A percentile compares a stretch with the other conserved stretches of the same genome.
These are phyloP conservation scores for Colletotrichum tropicicola DNA, from an alignment of 2,329 filamentous ascomycete species.

Conservation along the genomic window DNA sequence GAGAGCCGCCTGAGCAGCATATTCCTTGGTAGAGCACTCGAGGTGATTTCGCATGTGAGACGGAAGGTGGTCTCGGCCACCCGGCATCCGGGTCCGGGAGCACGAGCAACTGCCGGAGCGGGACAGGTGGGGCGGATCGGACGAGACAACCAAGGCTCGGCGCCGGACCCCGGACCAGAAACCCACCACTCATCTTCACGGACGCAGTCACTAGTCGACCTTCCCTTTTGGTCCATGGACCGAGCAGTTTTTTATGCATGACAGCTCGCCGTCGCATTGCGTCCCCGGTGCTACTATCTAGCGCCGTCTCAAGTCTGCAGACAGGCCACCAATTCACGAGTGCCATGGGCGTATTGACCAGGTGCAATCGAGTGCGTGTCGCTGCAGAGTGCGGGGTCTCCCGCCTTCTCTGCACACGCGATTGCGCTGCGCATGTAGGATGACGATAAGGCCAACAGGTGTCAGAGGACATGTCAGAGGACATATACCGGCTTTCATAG, in stretches of 20 bases:
- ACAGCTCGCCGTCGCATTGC: background rate
- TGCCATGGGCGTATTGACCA: background rate
- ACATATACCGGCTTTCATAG: no score
- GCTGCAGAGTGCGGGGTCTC: slow-evolving; percentile 19
- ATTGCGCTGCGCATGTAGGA: no score
- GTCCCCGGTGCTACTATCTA: background rate
- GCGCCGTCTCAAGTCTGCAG: slow-evolving; percentile 1
- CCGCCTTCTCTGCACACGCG: background rate
- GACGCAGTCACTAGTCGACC: background rate
- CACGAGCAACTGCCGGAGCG: background rate
- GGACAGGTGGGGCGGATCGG: background rate
- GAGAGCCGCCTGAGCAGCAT: background rate
- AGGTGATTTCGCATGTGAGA: no score
- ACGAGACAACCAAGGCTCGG: background rate
- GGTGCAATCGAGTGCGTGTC: background rate
- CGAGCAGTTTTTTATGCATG: background rate
- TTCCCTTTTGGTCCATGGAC: slow-evolving; percentile 14
- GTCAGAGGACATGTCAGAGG: no score
- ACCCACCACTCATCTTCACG: background rate
- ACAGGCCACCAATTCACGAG: background rate
- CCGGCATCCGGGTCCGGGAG: background rate
- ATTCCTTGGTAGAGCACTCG: background rate
- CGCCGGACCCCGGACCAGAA: background rate
- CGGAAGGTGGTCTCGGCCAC: slow-evolving; percentile 1
- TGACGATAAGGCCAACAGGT: background rate